Evolutionary conservation across 495 filamentous ascomycete genomes (phyloP).

Genomic region (Penicillium waksmanii): DNA sequence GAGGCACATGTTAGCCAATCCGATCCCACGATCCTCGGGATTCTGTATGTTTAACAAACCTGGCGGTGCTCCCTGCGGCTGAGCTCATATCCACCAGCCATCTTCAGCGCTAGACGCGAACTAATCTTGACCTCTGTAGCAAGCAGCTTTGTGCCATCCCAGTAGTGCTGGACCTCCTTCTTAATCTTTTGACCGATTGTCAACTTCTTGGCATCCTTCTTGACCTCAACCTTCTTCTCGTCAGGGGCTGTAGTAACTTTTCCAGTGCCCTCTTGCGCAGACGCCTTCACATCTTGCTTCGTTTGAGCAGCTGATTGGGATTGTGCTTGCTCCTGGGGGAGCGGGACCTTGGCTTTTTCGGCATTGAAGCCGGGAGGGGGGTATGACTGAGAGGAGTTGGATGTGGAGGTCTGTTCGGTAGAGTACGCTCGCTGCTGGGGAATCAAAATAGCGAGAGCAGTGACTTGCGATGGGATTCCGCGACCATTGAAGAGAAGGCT

Average conservation of each 20-base stretch:
- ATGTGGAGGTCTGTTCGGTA: slow-evolving; percentile 69
- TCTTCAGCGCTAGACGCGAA: slow-evolving; percentile 86
- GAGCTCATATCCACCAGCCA: slow-evolving; percentile 97
- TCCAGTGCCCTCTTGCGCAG: slow-evolving; percentile 48
- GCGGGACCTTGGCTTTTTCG: slow-evolving; percentile 86
- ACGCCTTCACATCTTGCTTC: slow-evolving; percentile 41
- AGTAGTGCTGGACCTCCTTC: slow-evolving; percentile 90
- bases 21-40: not conserved
- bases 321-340: slow-evolving; percentile 54
- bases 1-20: slow-evolving; percentile 19
- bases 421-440: slow-evolving; percentile 62
- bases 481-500: slow-evolving; percentile 61
- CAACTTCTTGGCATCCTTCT: slow-evolving; percentile 82
- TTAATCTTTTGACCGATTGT: slow-evolving; percentile 91
- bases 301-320: slow-evolving; percentile 35
- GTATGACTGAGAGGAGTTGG: slow-evolving; percentile 58
- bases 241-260: slow-evolving; percentile 47
- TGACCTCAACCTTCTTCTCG: slow-evolving; percentile 63
- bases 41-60: slow-evolving; percentile 40
- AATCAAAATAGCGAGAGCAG: slow-evolving; percentile 67
- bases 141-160: slow-evolving; percentile 98
- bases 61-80: slow-evolving; percentile 91
- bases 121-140: slow-evolving; percentile 93
- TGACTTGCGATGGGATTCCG: slow-evolving; percentile 61
- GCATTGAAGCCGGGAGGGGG: slow-evolving; percentile 95